Evolutionary conservation across 805 yeast genomes (phyloP).

Genomic region (Komagataella pastoris): DNA sequence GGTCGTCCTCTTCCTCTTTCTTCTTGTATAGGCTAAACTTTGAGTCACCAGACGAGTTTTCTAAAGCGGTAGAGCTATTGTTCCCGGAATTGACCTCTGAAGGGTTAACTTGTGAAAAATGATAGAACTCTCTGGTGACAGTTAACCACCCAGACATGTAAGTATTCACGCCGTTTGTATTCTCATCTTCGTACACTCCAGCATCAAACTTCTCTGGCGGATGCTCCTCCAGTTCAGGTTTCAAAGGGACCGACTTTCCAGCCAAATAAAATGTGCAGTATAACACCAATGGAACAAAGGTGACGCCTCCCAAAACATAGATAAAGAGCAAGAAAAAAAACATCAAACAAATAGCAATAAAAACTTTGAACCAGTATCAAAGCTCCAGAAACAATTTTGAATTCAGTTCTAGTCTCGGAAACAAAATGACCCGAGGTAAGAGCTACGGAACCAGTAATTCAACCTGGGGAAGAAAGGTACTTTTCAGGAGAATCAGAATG

Average conservation of each 20-base stretch:
- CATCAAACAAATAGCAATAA: not conserved
- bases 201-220: constrained; percentile 26
- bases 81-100: constrained; percentile 6
- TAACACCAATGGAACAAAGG: constrained; percentile 54
- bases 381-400: too few relatives aligned
- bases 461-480: not conserved
- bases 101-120: constrained; percentile 26
- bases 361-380: not conserved
- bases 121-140: constrained; percentile 68
- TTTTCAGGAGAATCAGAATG: not conserved
- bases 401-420: not conserved
- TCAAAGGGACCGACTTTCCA: constrained; percentile 19
- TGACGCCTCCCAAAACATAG: constrained; percentile 70
- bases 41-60: constrained; percentile 9
- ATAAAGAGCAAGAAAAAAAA: constrained; percentile 13
- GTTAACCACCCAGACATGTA: constrained; percentile 67
- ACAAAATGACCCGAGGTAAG: not conserved
- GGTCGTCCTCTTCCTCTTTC: constrained; percentile 3
- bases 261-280: constrained; percentile 24
- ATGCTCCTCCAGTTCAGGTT: constrained; percentile 13
- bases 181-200: constrained; percentile 50
- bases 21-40: constrained; percentile 2
- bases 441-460: not conserved
- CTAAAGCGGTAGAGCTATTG: constrained; percentile 2
- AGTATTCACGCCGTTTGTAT: constrained; percentile 49